Conservation (phyloP, 2,329 filamentous ascomycete species). For the Dactylellina leptospora region DNA sequence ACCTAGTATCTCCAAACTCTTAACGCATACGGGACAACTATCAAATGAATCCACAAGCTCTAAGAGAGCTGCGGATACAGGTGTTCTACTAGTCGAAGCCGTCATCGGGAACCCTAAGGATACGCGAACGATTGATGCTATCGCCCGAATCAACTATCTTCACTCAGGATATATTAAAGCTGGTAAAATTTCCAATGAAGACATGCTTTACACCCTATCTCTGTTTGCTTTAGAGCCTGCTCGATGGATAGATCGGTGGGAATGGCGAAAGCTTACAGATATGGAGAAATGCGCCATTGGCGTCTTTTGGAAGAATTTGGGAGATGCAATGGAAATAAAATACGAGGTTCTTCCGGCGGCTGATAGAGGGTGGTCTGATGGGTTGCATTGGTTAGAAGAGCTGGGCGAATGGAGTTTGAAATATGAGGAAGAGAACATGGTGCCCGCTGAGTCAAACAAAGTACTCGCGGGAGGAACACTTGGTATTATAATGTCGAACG, state of each 20-base stretch:
- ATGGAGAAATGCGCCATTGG: slow-evolving; percentile 33
- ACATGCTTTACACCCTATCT: slow-evolving; percentile 36
- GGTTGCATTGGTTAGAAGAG: slow-evolving; percentile 66
- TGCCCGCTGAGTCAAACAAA: slow-evolving; percentile 65
- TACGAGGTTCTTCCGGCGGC: slow-evolving; percentile 54
- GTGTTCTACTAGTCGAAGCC: slow-evolving; percentile 64
- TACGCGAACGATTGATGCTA: slow-evolving; percentile 44
- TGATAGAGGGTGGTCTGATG: slow-evolving; percentile 62
- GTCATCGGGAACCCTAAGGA: slow-evolving; percentile 61
- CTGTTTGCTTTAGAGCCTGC: slow-evolving; percentile 14
- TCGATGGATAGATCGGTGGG: slow-evolving; percentile 7
- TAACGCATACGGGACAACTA: slow-evolving; percentile 65
- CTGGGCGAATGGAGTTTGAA: slow-evolving; percentile 64
- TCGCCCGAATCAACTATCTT: slow-evolving; percentile 34
- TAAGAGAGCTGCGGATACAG: slow-evolving; percentile 66
- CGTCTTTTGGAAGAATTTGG: slow-evolving; percentile 22
- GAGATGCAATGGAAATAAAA: slow-evolving; percentile 27
- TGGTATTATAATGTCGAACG: slow-evolving; percentile 67
- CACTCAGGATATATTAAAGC: slow-evolving; percentile 31
- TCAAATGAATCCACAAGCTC: slow-evolving; percentile 62
- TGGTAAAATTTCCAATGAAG: slow-evolving; percentile 24
- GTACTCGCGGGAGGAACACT: slow-evolving; percentile 69
- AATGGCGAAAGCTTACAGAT: slow-evolving; percentile 14
- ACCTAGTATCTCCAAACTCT: slow-evolving; percentile 65
- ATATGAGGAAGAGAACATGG: slow-evolving; percentile 71